Conservation (phyloP, 495 filamentous ascomycete genomes). For the Echria macrotheca region DNA sequence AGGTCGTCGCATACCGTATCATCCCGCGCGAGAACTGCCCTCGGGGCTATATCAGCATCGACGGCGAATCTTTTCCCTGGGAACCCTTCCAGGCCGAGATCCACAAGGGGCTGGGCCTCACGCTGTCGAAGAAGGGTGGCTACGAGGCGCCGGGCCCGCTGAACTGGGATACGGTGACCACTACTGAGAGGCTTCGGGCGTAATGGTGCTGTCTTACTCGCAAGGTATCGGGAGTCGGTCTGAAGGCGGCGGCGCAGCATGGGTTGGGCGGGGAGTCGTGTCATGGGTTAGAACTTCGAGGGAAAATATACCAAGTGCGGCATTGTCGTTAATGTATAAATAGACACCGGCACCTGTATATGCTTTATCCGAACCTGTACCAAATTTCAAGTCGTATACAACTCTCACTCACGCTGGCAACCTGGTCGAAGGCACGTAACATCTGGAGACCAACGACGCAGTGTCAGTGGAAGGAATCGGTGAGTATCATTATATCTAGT, state of each 20-base stretch:
- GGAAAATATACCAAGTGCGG: too few relatives aligned
- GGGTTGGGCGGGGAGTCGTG: too few relatives aligned
- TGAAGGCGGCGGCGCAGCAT: too few relatives aligned
- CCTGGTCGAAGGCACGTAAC: too few relatives aligned
- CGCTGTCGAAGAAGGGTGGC: conserved; percentile 62
- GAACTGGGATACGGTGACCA: conserved; percentile 39
- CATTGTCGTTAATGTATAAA: neutral
- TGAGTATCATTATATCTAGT: conserved; percentile 26
- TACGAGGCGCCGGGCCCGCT: conserved; percentile 68
- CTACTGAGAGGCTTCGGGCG: conserved; percentile 21
- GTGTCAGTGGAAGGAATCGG: neutral
- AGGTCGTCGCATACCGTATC: conserved; percentile 77
- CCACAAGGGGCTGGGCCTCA: conserved; percentile 77
- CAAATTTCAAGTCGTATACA: too few relatives aligned
- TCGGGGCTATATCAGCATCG: conserved; percentile 85
- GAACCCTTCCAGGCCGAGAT: conserved; percentile 87
- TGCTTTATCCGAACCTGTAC: neutral
- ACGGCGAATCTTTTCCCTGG: conserved; percentile 83
- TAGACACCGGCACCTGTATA: too few relatives aligned
- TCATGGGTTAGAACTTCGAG: too few relatives aligned
- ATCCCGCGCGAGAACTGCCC: conserved; percentile 59
- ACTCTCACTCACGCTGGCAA: too few relatives aligned
- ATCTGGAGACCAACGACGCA: neutral
- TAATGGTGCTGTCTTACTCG: conserved; percentile 4
- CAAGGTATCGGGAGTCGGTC: too few relatives aligned